Evolutionary conservation across 2,329 filamentous ascomycete species (phyloP).

Genomic region (Eutypella sp.): DNA sequence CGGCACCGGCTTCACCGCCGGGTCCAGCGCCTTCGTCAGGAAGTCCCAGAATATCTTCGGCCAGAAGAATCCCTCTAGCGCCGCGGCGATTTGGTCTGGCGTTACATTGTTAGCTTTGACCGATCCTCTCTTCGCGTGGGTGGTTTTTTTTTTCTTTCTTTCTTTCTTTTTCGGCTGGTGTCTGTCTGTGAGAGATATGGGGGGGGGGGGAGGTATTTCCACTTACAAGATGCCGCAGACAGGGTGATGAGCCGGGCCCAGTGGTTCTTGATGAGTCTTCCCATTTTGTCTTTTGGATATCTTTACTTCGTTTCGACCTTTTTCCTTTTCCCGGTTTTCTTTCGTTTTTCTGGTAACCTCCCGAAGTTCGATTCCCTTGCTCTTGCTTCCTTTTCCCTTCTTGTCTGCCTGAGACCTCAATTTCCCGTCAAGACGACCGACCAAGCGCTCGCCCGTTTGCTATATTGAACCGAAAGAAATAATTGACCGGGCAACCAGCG

Average conservation of each 20-base stretch:
- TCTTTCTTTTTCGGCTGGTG: no score
- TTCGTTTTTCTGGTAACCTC: constrained; percentile 6
- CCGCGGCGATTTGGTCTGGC: constrained; percentile 79
- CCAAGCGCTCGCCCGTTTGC: background rate
- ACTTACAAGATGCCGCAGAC: constrained; percentile 61
- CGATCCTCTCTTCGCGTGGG: no score
- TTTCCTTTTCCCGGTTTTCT: constrained; percentile 9
- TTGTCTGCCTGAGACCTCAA: background rate
- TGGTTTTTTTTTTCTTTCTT: no score
- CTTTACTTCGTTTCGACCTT: constrained; percentile 5
- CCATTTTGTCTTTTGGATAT: constrained; percentile 60
- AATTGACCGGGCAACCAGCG: background rate
- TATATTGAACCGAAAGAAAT: background rate
- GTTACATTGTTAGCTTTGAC: constrained; percentile 23
- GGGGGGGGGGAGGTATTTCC: background rate
- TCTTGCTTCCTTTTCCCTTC: constrained; percentile 5
- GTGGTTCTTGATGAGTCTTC: constrained; percentile 98
- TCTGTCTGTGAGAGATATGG: no score
- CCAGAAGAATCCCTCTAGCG: constrained; percentile 90
- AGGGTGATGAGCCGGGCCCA: constrained; percentile 93
- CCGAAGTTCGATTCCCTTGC: background rate
- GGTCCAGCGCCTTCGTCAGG: constrained; percentile 82
- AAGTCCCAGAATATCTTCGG: constrained; percentile 99
- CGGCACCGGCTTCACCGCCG: constrained; percentile 80
- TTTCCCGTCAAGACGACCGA: background rate